Evolutionary conservation across 495 filamentous ascomycete genomes (phyloP).

Genomic region (Neurospora sp.): DNA sequence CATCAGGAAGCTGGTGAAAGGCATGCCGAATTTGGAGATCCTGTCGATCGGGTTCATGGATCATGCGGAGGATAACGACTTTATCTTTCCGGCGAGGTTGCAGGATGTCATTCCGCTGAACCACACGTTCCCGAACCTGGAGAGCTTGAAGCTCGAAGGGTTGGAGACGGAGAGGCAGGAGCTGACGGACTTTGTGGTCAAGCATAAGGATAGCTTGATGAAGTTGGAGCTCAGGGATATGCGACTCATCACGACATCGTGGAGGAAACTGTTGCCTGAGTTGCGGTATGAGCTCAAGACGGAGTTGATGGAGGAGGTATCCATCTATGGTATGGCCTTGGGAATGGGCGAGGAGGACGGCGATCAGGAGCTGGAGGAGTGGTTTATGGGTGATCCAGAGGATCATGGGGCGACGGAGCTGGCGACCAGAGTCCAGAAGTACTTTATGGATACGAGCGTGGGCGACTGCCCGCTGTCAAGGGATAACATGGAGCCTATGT

Average conservation of each 20-base stretch:
- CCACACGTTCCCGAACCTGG: neutral
- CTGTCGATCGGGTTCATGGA: neutral
- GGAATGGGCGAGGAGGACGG: neutral
- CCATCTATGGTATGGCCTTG: neutral
- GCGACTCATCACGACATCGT: neutral
- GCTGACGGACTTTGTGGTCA: neutral
- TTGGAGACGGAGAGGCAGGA: neutral
- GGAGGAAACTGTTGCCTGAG: neutral
- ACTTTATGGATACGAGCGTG: neutral
- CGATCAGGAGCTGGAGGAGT: neutral
- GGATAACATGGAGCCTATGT: neutral
- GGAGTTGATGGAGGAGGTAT: neutral
- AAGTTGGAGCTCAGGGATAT: neutral
- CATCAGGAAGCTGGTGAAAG: neutral
- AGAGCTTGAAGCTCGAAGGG: neutral
- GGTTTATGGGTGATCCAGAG: neutral
- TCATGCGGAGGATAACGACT: neutral
- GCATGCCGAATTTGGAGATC: neutral
- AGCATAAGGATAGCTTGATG: neutral
- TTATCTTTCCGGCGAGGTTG: neutral
- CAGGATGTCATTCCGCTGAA: neutral
- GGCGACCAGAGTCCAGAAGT: neutral
- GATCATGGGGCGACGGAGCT: neutral
- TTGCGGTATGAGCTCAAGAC: neutral
- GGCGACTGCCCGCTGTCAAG: neutral